Conservation (phyloP, 2,329 filamentous ascomycete species). For the Sordariomycetes sp. region DNA sequence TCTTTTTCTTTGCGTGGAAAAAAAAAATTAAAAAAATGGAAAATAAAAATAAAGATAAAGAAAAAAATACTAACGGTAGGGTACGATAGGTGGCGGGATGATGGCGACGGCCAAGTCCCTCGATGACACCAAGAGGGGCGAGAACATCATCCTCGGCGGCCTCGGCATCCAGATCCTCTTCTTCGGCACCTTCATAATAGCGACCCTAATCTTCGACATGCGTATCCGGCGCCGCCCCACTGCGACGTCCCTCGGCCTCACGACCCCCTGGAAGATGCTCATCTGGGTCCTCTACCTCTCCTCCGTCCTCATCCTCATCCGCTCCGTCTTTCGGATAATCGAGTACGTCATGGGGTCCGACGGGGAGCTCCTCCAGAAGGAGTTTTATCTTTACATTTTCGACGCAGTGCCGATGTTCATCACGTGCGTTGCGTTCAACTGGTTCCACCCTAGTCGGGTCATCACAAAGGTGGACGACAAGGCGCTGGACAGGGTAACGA, state of each 20-base stretch:
- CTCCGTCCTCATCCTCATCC: conserved; percentile 23
- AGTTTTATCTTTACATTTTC: conserved; percentile 29
- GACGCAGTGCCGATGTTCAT: conserved; percentile 12
- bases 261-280: conserved; percentile 17
- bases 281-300: conserved; percentile 21
- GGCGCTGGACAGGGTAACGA: neutral
- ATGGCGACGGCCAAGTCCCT: conserved; percentile 8
- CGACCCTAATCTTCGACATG: conserved; percentile 30
- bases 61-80: neutral
- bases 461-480: neutral
- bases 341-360: conserved; percentile 29
- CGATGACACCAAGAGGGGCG: conserved; percentile 13
- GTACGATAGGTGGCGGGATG: conserved; percentile 9
- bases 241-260: conserved; percentile 4
- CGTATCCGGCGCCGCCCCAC: conserved; percentile 5
- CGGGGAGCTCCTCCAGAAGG: conserved; percentile 24
- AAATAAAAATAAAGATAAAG: neutral
- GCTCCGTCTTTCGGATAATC: conserved; percentile 30
- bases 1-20: too few species aligned
- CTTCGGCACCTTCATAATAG: conserved; percentile 38
- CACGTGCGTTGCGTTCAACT: neutral
- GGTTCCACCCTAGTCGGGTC: neutral
- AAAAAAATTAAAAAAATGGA: neutral
- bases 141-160: conserved; percentile 36
- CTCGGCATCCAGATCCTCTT: conserved; percentile 39